A percentile compares a stretch with the other conserved stretches of the same genome.
These are phyloP conservation scores for Rhododendron mucronatum DNA, from an alignment of 148 eudicot genomes.

Conservation along the genomic window DNA sequence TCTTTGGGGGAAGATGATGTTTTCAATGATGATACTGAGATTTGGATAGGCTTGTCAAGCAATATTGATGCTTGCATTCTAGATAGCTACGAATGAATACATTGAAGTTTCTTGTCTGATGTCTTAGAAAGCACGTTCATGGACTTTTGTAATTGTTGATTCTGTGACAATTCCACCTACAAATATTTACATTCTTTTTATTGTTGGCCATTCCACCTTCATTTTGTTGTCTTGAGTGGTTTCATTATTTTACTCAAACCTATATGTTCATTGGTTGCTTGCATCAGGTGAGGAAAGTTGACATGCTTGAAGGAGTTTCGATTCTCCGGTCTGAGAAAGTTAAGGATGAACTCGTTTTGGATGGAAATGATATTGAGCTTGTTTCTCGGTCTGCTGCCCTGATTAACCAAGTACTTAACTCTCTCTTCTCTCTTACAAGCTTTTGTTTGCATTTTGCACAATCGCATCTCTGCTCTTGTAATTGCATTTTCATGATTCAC, in stretches of 20 bases:
- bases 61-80: not conserved
- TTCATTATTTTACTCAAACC: not conserved
- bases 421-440: not conserved
- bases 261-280: not conserved
- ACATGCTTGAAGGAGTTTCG: constrained; percentile 55
- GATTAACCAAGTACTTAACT: constrained; percentile 39
- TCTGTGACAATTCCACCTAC: too few relatives aligned
- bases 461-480: constrained; percentile 16
- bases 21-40: not conserved
- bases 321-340: constrained; percentile 48
- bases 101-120: not conserved
- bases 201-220: not conserved
- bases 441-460: not conserved
- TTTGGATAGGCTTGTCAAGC: not conserved
- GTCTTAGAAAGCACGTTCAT: not conserved
- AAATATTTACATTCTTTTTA: not conserved
- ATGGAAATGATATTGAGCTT: constrained; percentile 51
- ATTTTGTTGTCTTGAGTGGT: not conserved
- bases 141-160: not conserved
- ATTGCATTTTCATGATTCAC: not conserved
- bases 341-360: constrained; percentile 51
- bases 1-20: not conserved
- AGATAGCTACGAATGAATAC: not conserved
- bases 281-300: constrained; percentile 50
- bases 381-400: constrained; percentile 48